Conservation (phyloP, 2,329 filamentous ascomycete genomes). For the Venturia oleaginea region DNA sequence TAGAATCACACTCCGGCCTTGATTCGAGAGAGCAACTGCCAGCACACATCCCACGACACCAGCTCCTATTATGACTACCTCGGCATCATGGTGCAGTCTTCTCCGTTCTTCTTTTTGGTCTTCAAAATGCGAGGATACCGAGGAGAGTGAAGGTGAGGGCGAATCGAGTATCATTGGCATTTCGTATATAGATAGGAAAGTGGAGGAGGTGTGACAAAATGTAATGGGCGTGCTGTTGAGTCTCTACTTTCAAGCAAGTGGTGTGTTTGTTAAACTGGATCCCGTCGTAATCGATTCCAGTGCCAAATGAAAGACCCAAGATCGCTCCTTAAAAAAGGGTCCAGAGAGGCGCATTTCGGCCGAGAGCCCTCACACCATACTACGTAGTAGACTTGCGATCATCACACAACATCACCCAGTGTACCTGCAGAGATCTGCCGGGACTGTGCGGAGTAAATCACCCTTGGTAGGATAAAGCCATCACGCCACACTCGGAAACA, state of each 20-base stretch:
- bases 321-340: neutral
- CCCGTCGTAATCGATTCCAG: neutral
- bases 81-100: slow-evolving; percentile 52
- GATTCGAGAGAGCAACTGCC: slow-evolving; percentile 74
- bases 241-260: neutral
- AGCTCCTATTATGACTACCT: slow-evolving; percentile 86
- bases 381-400: neutral
- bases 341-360: neutral
- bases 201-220: neutral
- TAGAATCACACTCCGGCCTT: slow-evolving; percentile 83
- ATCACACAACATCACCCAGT: neutral
- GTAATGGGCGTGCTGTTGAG: neutral
- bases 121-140: neutral
- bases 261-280: neutral
- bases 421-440: neutral
- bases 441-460: neutral
- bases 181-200: neutral
- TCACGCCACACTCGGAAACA: neutral
- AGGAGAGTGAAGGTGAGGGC: slow-evolving; percentile 8
- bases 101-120: slow-evolving; percentile 37
- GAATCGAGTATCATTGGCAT: slow-evolving; percentile 11
- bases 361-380: neutral
- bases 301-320: neutral
- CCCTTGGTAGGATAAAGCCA: neutral
- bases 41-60: slow-evolving; percentile 83